These are phyloP conservation scores for Ceraceosorus bombacis DNA, from an alignment of 1,284 basidiomycete species.

Conservation along the genomic window DNA sequence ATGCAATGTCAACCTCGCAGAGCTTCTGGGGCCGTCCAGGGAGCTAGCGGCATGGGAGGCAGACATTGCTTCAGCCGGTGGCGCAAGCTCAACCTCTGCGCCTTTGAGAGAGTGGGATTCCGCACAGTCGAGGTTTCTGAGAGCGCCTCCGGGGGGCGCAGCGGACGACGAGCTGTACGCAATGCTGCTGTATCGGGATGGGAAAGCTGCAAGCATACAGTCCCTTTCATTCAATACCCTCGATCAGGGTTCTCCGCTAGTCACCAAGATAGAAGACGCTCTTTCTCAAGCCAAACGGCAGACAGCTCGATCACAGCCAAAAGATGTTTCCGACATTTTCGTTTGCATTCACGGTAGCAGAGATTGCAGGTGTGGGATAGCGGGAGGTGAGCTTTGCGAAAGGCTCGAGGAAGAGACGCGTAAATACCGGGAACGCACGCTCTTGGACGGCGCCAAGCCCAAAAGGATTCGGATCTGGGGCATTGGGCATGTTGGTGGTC, in stretches of 20 bases:
- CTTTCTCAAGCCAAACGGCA: slow-evolving; percentile 18
- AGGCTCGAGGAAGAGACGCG: slow-evolving; percentile 29
- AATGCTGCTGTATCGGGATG: slow-evolving; percentile 30
- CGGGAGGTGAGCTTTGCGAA: slow-evolving; percentile 40
- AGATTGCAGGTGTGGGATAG: slow-evolving; percentile 49
- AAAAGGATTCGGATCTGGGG: slow-evolving; percentile 28
- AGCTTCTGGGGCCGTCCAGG: slow-evolving; percentile 13
- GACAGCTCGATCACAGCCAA: slow-evolving; percentile 13
- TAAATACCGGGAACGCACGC: slow-evolving; percentile 27
- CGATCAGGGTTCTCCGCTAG: slow-evolving; percentile 4
- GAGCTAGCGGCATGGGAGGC: not conserved
- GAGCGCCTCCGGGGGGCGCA: slow-evolving; percentile 2
- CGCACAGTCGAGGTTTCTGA: not conserved
- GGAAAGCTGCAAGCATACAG: slow-evolving; percentile 28
- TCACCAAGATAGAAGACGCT: slow-evolving; percentile 13
- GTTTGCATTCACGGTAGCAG: slow-evolving; percentile 47
- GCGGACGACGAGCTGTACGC: slow-evolving; percentile 31
- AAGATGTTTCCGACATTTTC: slow-evolving; percentile 40
- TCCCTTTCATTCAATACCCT: slow-evolving; percentile 23
- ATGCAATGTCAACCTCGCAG: slow-evolving; percentile 32
- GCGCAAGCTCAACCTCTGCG: not conserved
- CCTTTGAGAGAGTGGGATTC: not conserved
- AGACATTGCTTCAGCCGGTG: slow-evolving; percentile 8
- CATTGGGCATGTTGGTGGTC: slow-evolving; percentile 42
- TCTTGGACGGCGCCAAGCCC: slow-evolving; percentile 14